Evolutionary conservation across 345 rosid species (phyloP), one percentile per base, ranked within the genome.

Genomic region (Salix purpurea): DNA sequence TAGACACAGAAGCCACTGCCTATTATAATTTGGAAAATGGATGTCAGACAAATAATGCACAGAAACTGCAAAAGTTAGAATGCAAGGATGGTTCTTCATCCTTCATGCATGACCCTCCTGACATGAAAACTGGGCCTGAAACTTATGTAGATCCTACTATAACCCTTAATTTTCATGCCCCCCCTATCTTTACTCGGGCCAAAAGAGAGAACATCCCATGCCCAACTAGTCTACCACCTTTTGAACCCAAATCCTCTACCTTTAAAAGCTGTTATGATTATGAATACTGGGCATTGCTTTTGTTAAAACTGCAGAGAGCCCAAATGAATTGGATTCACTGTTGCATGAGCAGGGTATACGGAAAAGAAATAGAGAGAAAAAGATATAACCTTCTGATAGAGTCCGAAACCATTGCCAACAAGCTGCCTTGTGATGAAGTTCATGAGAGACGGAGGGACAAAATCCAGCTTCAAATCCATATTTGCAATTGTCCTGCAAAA

Each of bases 371-470:
- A 34, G 50, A 44, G 70, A 64, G 73, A 80, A 54, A 74, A 9
- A 15, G 4, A 30, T 21, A 61, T 69, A 84, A 96, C 99, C 99
- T 96, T 94, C 83, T 92, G 90, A 84, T 92, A 96, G 69, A 94
- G 95, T 82, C 85, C 85, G 87, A 96, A 96, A 78, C 99, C 95
- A 62, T 84, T 90, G 37, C 99, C 97, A 1, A 94, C 42, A 76
- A 93, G 94, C 87, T 96, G 98, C 84, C 99, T 92, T 26, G 97
- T 79, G 64, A 96, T 83, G 50, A 96, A 96, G 84, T 96, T 96
- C 46, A 96, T 86, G 67, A 96, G 94, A 73, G 90, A 84, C 13
- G 98, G 94, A 79, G 98, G 99, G 42, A 94, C 88, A 37, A 96
- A 90, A 76, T 94, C 98, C 81, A 96, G 77, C 93, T 96, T 96